These are phyloP conservation scores for Penicillium daleae DNA, from an alignment of 495 filamentous ascomycete species.

Conservation along the genomic window DNA sequence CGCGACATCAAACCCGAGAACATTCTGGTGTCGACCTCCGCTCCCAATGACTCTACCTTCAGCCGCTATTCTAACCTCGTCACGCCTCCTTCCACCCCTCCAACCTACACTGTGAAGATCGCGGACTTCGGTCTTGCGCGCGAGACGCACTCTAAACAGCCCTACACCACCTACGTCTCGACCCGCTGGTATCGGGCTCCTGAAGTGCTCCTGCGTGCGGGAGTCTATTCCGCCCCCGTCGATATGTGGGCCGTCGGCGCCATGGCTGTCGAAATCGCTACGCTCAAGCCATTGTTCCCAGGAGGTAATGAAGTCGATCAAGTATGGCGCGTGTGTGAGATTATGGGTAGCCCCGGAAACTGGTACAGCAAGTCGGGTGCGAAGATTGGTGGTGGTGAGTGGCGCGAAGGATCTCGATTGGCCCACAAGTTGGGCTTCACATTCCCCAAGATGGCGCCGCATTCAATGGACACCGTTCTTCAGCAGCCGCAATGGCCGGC, in stretches of 20 bases:
- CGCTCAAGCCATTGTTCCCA: constrained; percentile 94
- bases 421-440: constrained; percentile 97
- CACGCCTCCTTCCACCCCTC: constrained; percentile 92
- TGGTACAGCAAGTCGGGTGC: constrained; percentile 92
- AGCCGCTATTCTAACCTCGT: constrained; percentile 90
- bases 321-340: constrained; percentile 98
- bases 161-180: constrained; percentile 98
- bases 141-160: constrained; percentile 93
- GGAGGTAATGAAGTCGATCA: constrained; percentile 99
- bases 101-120: constrained; percentile 95
- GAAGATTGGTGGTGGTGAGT: constrained; percentile 94
- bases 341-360: constrained; percentile 98
- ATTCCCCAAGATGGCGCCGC: constrained; percentile 99
- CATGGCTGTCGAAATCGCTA: constrained; percentile 99
- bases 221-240: constrained; percentile 96
- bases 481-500: constrained; percentile 89
- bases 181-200: constrained; percentile 98
- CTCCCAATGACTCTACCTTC: constrained; percentile 82
- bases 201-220: constrained; percentile 91
- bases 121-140: constrained; percentile 98
- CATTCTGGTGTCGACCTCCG: constrained; percentile 93
- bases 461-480: constrained; percentile 93
- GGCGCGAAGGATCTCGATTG: constrained; percentile 90
- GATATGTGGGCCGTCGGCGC: constrained; percentile 98
- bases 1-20: constrained; percentile 99